Conservation (phyloP, 495 filamentous ascomycete species). For the Podospora pseudocomata region DNA sequence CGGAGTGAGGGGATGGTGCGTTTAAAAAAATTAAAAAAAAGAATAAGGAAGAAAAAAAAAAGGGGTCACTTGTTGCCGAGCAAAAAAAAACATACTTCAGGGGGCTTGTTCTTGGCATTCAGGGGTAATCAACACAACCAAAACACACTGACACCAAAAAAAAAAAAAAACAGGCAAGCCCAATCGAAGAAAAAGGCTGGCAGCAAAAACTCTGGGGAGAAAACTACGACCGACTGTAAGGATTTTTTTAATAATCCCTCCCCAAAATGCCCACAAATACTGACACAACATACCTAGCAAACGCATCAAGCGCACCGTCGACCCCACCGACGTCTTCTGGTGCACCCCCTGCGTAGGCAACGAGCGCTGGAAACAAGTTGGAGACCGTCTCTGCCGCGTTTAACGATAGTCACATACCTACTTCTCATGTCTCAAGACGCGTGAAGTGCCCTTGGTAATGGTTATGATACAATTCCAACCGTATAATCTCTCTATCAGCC, state of each 20-base stretch:
- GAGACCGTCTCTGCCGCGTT: constrained; percentile 34
- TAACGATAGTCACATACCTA: background rate
- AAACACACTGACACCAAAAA: background rate
- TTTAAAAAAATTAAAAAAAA: too few relatives aligned
- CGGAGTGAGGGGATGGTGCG: too few relatives aligned
- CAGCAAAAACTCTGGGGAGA: constrained; percentile 49
- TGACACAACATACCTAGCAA: constrained; percentile 15
- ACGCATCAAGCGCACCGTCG: constrained; percentile 50
- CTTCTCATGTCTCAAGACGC: background rate
- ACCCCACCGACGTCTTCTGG: constrained; percentile 59
- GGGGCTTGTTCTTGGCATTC: background rate
- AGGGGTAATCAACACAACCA: background rate
- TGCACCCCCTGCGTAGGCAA: constrained; percentile 58
- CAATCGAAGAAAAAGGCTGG: constrained; percentile 43
- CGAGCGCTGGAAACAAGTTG: constrained; percentile 51
- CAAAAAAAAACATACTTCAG: too few relatives aligned
- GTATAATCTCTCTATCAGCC: background rate
- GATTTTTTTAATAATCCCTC: background rate
- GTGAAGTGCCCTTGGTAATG: background rate
- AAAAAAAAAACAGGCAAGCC: constrained; percentile 39
- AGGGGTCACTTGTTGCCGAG: too few relatives aligned
- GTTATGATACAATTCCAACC: background rate
- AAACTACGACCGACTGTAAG: constrained; percentile 44
- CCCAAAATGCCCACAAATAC: background rate
- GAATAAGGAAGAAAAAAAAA: too few relatives aligned